A percentile compares a stretch with the other conserved stretches of the same genome.
Evolutionary conservation across 2,329 filamentous ascomycete species (phyloP).

Genomic region (Talaromyces sp.): DNA sequence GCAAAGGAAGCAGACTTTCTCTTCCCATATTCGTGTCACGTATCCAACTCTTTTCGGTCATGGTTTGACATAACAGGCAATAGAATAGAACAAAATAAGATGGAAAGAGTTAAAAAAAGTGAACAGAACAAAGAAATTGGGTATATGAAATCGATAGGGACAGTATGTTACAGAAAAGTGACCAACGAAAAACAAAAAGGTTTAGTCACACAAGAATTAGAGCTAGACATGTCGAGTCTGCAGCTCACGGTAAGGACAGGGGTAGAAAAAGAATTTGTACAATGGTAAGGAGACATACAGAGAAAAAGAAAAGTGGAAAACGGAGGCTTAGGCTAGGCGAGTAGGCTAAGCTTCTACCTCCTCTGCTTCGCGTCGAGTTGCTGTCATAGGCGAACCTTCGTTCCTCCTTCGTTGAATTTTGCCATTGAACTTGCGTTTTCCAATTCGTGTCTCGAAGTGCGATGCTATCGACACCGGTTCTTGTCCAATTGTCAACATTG

Average conservation of each 20-base stretch:
- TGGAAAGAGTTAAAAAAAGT: conserved; percentile 11
- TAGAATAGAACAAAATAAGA: conserved; percentile 9
- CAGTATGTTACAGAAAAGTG: conserved; percentile 18
- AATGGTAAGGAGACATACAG: not conserved
- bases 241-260: conserved; percentile 14
- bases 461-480: conserved; percentile 72
- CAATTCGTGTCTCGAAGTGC: conserved; percentile 84
- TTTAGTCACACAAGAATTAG: conserved; percentile 8
- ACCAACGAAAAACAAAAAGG: not conserved
- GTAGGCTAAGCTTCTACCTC: conserved; percentile 36
- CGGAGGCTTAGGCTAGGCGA: conserved; percentile 21
- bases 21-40: conserved; percentile 1
- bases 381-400: conserved; percentile 22
- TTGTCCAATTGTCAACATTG: conserved; percentile 74
- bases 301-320: not conserved
- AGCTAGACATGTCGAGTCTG: not conserved
- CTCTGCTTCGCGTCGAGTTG: conserved; percentile 36
- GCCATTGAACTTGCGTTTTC: conserved; percentile 74
- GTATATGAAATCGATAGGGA: conserved; percentile 21
- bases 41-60: conserved; percentile 5
- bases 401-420: conserved; percentile 27
- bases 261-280: not conserved
- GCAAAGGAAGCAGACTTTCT: not conserved
- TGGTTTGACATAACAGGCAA: not conserved
- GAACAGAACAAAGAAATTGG: not conserved